Base-by-base conservation (phyloP, 345 rosid genomes). In the Iberis pinnata region DNA sequence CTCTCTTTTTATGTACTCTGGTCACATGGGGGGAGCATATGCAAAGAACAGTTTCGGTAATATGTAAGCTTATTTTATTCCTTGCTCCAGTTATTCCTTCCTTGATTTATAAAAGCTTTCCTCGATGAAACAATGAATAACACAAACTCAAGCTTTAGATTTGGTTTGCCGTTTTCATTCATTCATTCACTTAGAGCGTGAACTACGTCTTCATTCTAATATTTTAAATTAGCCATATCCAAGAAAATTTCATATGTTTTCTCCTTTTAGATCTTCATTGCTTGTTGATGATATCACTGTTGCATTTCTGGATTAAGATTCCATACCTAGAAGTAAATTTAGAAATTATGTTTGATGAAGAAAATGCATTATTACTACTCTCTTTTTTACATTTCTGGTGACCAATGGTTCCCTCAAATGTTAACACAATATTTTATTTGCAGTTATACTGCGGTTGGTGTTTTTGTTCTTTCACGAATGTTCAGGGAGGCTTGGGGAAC, bases 21-120 rank as follows among this genome's bases (percentile, higher is more conserved):
- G 98, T 32, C 67, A 76, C 47, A 73, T 65, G 36, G 96, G 96
- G 46, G 98, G 98, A 67, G 96, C 98, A 47, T 90, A 88, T 88
- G 98, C 98, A 68, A 90, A 90, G 78, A 90, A 90, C 71, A 90
- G 98, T 77, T 90, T 76, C 60, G 98, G 96, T 33, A 90, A 90
- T 60, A 75, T 90, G 98, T 90, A 84, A 41, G 89, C 37, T 67
- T 15, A 56, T 20, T 36, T 66, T 7, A 7, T 46, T 16, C 22
- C 49, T 54, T 38, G 16, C 44, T 24, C 43, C 14, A 12, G 18
- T 56, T 10, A 22, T 43, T n/a, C 18, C 19, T 27, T 33, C 41
- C 39, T 27, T 43, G 43, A 29, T 31, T 35, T 18, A 26, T 58
- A 47, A 24, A 42, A 43, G 47, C 25, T 22, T 22, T 22, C 6